Conservation (phyloP, 108 stramenopile genomes). For the Cyclotella sp. region DNA sequence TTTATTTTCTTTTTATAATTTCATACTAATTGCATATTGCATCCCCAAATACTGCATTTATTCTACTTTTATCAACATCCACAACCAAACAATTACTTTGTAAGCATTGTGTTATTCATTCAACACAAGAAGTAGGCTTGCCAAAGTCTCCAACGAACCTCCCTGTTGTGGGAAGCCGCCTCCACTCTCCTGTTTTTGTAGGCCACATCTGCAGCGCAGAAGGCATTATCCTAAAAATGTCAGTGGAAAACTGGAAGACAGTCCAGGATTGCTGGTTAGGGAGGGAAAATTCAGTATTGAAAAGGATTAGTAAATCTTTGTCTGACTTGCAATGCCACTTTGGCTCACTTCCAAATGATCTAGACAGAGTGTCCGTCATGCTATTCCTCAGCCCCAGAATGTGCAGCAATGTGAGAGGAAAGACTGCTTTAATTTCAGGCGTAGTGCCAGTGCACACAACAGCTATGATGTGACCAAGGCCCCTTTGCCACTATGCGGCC, state of each 20-base stretch:
- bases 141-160: neutral
- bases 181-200: too few species aligned
- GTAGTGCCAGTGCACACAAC: conserved; percentile 2
- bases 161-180: neutral
- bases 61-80: too few species aligned
- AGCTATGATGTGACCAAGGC: neutral
- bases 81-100: too few species aligned
- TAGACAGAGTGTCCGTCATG: conserved; percentile 12
- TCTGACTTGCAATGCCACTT: neutral
- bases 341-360: conserved; percentile 15
- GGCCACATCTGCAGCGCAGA: too few species aligned
- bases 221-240: neutral
- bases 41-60: too few species aligned
- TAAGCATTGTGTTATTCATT: too few species aligned
- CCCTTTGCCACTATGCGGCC: neutral
- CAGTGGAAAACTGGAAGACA: too few species aligned
- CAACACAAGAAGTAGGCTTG: neutral
- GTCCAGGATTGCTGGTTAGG: conserved; percentile 10
- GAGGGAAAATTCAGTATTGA: conserved; percentile 1
- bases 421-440: neutral
- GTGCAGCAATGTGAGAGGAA: conserved; percentile 9
- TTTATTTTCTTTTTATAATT: too few species aligned
- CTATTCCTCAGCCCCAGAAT: too few species aligned
- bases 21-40: too few species aligned
- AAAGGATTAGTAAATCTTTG: neutral